Percentiles rank a stretch among this genome's conserved stretches.
These are phyloP conservation scores for Lentinula guzmanii DNA, from an alignment of 768 basidiomycete species.

Conservation along the genomic window DNA sequence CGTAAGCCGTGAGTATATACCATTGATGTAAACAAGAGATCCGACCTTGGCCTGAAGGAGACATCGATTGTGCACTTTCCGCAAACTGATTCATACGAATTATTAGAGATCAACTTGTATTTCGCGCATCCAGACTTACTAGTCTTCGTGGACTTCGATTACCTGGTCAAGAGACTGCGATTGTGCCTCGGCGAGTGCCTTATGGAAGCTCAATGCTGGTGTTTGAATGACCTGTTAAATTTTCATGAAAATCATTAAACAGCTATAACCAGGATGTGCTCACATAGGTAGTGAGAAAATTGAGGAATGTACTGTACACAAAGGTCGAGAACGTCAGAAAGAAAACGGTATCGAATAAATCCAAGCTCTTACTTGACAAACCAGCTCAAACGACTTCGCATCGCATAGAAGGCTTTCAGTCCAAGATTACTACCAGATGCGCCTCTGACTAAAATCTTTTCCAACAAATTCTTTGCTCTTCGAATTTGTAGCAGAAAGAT, in stretches of 20 bases:
- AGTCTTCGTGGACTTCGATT: conserved; percentile 59
- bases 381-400: conserved; percentile 76
- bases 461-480: conserved; percentile 65
- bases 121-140: conserved; percentile 39
- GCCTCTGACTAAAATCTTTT: conserved; percentile 63
- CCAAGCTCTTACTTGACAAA: conserved; percentile 66
- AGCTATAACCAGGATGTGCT: conserved; percentile 11
- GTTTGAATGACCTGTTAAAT: conserved; percentile 57
- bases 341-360: neutral
- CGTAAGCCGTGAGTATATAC: neutral
- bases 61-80: conserved; percentile 55
- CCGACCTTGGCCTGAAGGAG: conserved; percentile 48
- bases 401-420: conserved; percentile 68
- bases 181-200: conserved; percentile 41
- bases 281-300: conserved; percentile 72
- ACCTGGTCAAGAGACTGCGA: conserved; percentile 65
- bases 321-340: conserved; percentile 1
- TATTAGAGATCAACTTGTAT: neutral
- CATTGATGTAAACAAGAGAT: neutral
- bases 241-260: conserved; percentile 1
- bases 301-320: conserved; percentile 47
- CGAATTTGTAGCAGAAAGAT: conserved; percentile 68
- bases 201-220: conserved; percentile 55
- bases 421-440: conserved; percentile 34
- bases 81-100: conserved; percentile 35